Percentiles rank a stretch among this genome's conserved stretches.
These are phyloP conservation scores for Globisporangium nagaii DNA, from an alignment of 352 stramenopile genomes.

Conservation along the genomic window DNA sequence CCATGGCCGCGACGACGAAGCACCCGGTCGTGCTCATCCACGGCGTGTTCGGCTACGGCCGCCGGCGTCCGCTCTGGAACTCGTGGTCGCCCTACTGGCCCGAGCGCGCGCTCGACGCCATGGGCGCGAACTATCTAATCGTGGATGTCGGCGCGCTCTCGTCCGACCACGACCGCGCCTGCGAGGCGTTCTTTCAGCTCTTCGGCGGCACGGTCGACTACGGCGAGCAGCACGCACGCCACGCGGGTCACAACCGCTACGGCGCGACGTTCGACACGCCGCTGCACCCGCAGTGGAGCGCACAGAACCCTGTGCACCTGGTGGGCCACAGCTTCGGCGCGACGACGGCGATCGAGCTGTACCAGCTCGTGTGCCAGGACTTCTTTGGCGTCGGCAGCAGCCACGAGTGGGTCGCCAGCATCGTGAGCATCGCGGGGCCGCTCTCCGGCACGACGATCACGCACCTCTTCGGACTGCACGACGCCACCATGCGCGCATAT, in stretches of 20 bases:
- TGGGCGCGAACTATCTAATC: constrained; percentile 33
- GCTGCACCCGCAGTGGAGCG: constrained; percentile 7
- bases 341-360: constrained; percentile 25
- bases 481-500: not conserved
- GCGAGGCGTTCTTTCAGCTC: constrained; percentile 36
- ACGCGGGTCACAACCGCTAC: not conserved
- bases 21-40: constrained; percentile 26
- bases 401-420: constrained; percentile 10
- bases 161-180: constrained; percentile 38
- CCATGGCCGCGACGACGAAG: constrained; percentile 6
- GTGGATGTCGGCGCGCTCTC: constrained; percentile 27
- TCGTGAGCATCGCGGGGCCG: not conserved
- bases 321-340: constrained; percentile 23
- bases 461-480: not conserved
- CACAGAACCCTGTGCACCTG: constrained; percentile 17
- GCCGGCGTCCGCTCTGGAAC: constrained; percentile 22
- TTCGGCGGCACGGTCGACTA: constrained; percentile 20
- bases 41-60: constrained; percentile 20
- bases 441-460: constrained; percentile 1
- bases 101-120: constrained; percentile 10
- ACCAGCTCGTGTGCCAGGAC: constrained; percentile 24
- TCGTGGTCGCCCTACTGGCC: constrained; percentile 30
- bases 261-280: not conserved
- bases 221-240: not conserved
- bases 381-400: constrained; percentile 18